Evolutionary conservation across 139 green algal species (phyloP), one percentile per base, ranked within the genome.

Genomic region (Haematococcus sp.): DNA sequence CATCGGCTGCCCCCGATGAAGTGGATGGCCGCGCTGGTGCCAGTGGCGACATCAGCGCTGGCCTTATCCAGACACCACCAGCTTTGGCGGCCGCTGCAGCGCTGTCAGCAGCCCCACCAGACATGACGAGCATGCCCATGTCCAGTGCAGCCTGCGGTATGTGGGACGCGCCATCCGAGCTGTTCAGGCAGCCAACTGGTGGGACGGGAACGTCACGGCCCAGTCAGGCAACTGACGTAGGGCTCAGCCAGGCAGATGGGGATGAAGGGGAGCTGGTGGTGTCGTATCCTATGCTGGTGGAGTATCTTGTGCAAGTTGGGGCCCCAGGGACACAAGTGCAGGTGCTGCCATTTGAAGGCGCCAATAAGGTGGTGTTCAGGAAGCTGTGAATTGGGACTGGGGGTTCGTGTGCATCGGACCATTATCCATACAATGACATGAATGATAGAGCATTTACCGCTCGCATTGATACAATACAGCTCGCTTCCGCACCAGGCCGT

Each of bases 241-340:
- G 5, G 55, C 17, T n/a, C 15, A 32, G 19, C 4, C 61, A 27
- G 33, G 9, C 3, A 17, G 17, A 3, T 51, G 19, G 5, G 61
- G 40, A 49, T 19, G 64, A 22, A 4, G 44, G 27, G 27, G 65
- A 74, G 27, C 52, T 63, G 2, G 83, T 88, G 51, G 40, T 74
- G 32, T 75, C 59, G 5, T 88, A 88, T 40, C 4, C 40, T 3
- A 27, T 85, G 25, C 56, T 88, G 51, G 31, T 88, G 17, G 43
- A 25, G 7, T 87, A 88, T 72, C 43, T 86, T 30, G 3, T 70
- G 63, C 68, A 77, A 49, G 27, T 56, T 22, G 74, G 32, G 27
- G 74, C 23, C 20, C 27, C 43, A 19, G 31, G 63, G 35, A 30
- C 60, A 51, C 40, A 58, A n/a, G 31, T 63, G 31, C 23, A 31